Base-by-base conservation (phyloP, 2,329 filamentous ascomycete genomes). In the Arthrobotrys sinensis region DNA sequence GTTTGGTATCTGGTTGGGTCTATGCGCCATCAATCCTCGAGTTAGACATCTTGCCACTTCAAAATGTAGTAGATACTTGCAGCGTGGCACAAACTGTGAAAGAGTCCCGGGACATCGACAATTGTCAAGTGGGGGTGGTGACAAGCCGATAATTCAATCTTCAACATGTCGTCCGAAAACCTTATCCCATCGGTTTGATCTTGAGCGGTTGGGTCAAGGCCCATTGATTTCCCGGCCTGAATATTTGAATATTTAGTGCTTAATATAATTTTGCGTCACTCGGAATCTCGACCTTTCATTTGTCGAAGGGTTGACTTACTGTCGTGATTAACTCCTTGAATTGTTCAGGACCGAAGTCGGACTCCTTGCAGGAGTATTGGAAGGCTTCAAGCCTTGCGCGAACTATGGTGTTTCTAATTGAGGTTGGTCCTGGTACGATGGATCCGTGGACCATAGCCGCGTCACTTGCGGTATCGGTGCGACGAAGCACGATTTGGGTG, bases 71-170 rank as follows among this genome's bases (percentile, higher is more conserved):
- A n/a, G 24, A 28, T 2, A 28, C 4, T 28, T 28, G 24, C 12
- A 16, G 14, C n/a, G n/a, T n/a, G 24, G 43, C 7, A 36, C 55
- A 53, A 79, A 82, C 80, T 80, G 28, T 81, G 80, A 32, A 82
- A 81, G 12, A 82, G 66, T 2, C 81, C 81, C 4, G 81, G 81
- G 3, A 82, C 64, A 60, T 82, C 81, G n/a, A 82, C 79, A 4
- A 82, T 76, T 12, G 76, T 81, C 19, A 82, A 80, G 46, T 81
- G 80, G 6, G 76, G 65, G 7, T 79, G 65, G 7, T 52, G 4
- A 3, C 80, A 80, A 4, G 11, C 81, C 38, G 68, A 77, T 8
- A 82, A 21, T 43, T 82, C 80, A 45, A 82, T 80, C 55, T 78
- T 81, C 11, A 82, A 63, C 4, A 81, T 68, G 53, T 81, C 81